Conservation (phyloP, 805 yeast species). For the Yamadazyma insecticola region DNA sequence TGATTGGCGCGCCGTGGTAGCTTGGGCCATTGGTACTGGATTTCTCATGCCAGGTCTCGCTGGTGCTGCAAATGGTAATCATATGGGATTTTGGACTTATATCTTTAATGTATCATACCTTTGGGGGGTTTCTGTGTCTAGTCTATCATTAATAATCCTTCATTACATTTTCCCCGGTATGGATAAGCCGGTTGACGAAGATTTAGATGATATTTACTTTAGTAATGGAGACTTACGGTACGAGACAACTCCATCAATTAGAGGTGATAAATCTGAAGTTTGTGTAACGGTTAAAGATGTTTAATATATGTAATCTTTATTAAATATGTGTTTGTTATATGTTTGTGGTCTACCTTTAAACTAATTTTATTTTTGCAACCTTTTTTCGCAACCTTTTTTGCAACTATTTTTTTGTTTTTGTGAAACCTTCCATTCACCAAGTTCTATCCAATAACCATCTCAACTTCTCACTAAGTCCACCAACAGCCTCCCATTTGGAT, state of each 20-base stretch:
- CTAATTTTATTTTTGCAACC: too few relatives aligned
- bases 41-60: conserved; percentile 20
- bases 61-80: conserved; percentile 7
- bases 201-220: conserved; percentile 13
- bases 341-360: too few relatives aligned
- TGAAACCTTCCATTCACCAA: too few relatives aligned
- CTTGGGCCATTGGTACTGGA: conserved; percentile 14
- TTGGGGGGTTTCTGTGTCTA: conserved; percentile 12
- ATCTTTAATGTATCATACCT: conserved; percentile 13
- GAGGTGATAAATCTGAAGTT: neutral
- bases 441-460: too few relatives aligned
- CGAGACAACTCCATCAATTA: neutral
- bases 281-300: too few relatives aligned
- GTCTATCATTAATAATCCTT: neutral
- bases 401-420: too few relatives aligned
- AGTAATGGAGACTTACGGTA: conserved; percentile 5
- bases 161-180: conserved; percentile 11
- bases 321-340: too few relatives aligned
- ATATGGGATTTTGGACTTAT: conserved; percentile 11
- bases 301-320: too few relatives aligned
- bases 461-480: too few relatives aligned
- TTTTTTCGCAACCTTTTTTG: too few relatives aligned
- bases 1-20: conserved; percentile 19
- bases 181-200: conserved; percentile 8
- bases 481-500: too few relatives aligned